phyloP scores from a whole-genome alignment of 306 rosid genomes.

The Lagenaria siceraria region DNA sequence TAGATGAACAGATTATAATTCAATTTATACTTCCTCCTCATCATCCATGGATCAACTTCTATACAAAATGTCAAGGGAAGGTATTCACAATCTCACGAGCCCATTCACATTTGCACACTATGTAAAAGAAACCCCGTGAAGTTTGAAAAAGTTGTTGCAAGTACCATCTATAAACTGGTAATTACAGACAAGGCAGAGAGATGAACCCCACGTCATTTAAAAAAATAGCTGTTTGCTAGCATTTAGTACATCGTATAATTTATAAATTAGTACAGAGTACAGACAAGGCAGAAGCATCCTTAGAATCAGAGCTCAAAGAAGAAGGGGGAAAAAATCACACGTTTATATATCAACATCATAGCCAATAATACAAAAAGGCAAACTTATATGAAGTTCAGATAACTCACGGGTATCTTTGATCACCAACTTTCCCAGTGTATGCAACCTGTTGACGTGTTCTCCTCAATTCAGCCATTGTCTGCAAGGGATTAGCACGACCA shows the following conservation, averaged over 20 bases:
- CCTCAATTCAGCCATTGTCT: constrained; percentile 77
- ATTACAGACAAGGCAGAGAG: neutral
- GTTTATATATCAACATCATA: neutral
- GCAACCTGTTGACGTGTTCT: constrained; percentile 90
- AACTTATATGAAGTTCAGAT: neutral
- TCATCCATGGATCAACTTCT: neutral
- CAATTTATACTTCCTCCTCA: neutral
- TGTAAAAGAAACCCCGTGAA: neutral
- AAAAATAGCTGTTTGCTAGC: neutral
- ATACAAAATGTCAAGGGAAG: neutral
- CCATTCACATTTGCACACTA: neutral
- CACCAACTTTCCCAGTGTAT: constrained; percentile 94
- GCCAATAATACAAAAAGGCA: neutral
- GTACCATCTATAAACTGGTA: neutral
- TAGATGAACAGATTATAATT: neutral
- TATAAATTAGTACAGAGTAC: neutral
- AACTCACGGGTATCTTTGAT: constrained; percentile 98
- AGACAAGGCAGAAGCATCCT: constrained; percentile 1
- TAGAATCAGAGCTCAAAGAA: neutral
- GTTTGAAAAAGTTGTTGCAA: neutral
- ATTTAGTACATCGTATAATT: neutral
- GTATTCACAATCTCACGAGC: neutral
- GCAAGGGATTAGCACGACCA: constrained; percentile 88
- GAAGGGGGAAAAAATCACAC: neutral
- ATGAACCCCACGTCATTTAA: neutral